Conservation (phyloP, 495 filamentous ascomycete species). For the Tuber magnatum region DNA sequence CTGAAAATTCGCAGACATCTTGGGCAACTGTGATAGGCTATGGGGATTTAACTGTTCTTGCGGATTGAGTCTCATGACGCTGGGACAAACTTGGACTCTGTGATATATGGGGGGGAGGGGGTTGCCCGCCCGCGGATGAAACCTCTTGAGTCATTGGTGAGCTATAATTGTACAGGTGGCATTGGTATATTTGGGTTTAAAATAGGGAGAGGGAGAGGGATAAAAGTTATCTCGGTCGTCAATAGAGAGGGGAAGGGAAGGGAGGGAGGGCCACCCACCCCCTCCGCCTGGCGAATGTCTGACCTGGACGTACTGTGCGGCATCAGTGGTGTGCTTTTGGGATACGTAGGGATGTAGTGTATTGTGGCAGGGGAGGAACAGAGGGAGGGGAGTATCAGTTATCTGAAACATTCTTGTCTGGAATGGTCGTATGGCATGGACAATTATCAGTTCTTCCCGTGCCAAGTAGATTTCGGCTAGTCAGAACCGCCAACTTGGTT, state of each 20-base stretch:
- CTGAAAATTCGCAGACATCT: not conserved
- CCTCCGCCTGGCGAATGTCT: not conserved
- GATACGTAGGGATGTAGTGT: not conserved
- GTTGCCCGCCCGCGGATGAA: no score
- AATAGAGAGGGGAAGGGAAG: not conserved
- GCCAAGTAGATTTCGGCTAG: constrained; percentile 12
- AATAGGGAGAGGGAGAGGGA: not conserved
- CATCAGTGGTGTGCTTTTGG: not conserved
- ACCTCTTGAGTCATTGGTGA: not conserved
- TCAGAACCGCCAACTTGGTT: not conserved
- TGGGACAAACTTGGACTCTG: not conserved
- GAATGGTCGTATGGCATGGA: no score
- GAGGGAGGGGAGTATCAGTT: not conserved
- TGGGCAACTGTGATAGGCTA: not conserved
- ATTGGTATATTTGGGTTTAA: not conserved
- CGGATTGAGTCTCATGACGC: not conserved
- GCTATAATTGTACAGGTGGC: not conserved
- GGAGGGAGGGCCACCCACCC: not conserved
- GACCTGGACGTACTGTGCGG: not conserved
- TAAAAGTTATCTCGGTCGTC: not conserved
- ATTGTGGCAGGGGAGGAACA: not conserved
- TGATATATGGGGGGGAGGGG: not conserved
- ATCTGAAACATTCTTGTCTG: not conserved
- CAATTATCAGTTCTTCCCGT: no score
- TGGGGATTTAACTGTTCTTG: not conserved